phyloP scores from a whole-genome alignment of 495 filamentous ascomycete genomes.

The Penicillium herquei region DNA sequence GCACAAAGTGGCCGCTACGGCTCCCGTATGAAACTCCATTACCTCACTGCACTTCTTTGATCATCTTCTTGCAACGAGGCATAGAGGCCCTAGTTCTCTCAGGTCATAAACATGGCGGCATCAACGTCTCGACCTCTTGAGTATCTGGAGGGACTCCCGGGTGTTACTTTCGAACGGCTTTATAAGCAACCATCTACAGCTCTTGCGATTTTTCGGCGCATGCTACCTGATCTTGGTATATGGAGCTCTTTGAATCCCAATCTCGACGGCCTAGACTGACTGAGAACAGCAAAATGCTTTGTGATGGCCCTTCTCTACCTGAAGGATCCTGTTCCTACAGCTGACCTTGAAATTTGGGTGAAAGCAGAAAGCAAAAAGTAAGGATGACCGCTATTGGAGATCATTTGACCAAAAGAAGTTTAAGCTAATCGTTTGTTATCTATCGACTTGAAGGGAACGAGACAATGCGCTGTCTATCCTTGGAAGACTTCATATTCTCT shows the following conservation, averaged over 20 bases:
- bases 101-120: slow-evolving; percentile 60
- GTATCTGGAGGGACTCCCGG: slow-evolving; percentile 86
- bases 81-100: slow-evolving; percentile 33
- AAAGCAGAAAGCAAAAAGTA: slow-evolving; percentile 67
- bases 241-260: slow-evolving; percentile 16
- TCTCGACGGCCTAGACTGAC: slow-evolving; percentile 21
- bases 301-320: slow-evolving; percentile 93
- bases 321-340: slow-evolving; percentile 67
- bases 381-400: slow-evolving; percentile 12
- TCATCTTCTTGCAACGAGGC: slow-evolving; percentile 26
- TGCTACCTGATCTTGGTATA: slow-evolving; percentile 87
- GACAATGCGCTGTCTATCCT: slow-evolving; percentile 81
- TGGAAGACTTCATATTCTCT: slow-evolving; percentile 77
- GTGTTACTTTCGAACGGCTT: slow-evolving; percentile 80
- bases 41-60: slow-evolving; percentile 13
- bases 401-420: not conserved
- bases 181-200: slow-evolving; percentile 96
- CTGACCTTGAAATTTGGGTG: slow-evolving; percentile 83
- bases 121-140: slow-evolving; percentile 67
- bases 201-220: slow-evolving; percentile 93
- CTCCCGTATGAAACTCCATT: slow-evolving; percentile 22
- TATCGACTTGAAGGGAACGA: slow-evolving; percentile 53
- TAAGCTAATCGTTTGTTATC: slow-evolving; percentile 4
- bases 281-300: slow-evolving; percentile 76
- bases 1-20: slow-evolving; percentile 33